Evolutionary conservation across 2,329 filamentous ascomycete genomes (phyloP).

Genomic region (Claviceps arundinis): DNA sequence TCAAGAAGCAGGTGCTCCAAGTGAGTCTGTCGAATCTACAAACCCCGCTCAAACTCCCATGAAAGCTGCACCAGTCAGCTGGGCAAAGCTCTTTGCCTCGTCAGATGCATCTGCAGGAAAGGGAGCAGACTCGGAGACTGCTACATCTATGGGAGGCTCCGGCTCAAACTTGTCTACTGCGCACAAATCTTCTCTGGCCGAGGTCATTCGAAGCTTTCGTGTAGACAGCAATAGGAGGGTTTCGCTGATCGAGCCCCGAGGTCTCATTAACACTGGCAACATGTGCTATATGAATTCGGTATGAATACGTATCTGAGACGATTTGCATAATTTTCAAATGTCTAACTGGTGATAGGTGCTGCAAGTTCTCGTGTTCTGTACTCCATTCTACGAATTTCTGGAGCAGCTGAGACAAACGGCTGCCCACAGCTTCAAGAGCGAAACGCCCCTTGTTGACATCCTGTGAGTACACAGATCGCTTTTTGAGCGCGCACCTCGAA

Average conservation of each 20-base stretch:
- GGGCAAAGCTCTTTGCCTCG: constrained; percentile 27
- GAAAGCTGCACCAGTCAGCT: constrained; percentile 22
- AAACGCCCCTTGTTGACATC: constrained; percentile 85
- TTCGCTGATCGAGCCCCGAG: constrained; percentile 79
- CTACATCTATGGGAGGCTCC: constrained; percentile 9
- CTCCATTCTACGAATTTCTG: constrained; percentile 88
- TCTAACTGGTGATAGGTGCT: constrained; percentile 53
- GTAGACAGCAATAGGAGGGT: constrained; percentile 53
- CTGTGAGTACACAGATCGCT: constrained; percentile 46
- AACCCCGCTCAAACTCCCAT: constrained; percentile 15
- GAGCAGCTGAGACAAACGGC: constrained; percentile 75
- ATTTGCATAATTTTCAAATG: neutral
- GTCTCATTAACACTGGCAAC: constrained; percentile 91
- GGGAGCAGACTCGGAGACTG: constrained; percentile 11
- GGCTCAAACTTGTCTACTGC: constrained; percentile 28
- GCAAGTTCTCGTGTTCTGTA: constrained; percentile 87
- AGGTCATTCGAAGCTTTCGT: constrained; percentile 63
- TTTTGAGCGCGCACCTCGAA: neutral
- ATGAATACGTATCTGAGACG: constrained; percentile 25
- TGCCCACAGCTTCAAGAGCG: constrained; percentile 84
- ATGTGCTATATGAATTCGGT: constrained; percentile 99
- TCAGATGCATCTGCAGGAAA: constrained; percentile 15
- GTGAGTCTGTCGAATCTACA: constrained; percentile 8
- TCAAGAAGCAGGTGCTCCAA: constrained; percentile 8
- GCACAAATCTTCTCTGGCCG: constrained; percentile 50